These are phyloP conservation scores for Alternaria consortialis DNA, from an alignment of 2,329 filamentous ascomycete species.

Conservation along the genomic window DNA sequence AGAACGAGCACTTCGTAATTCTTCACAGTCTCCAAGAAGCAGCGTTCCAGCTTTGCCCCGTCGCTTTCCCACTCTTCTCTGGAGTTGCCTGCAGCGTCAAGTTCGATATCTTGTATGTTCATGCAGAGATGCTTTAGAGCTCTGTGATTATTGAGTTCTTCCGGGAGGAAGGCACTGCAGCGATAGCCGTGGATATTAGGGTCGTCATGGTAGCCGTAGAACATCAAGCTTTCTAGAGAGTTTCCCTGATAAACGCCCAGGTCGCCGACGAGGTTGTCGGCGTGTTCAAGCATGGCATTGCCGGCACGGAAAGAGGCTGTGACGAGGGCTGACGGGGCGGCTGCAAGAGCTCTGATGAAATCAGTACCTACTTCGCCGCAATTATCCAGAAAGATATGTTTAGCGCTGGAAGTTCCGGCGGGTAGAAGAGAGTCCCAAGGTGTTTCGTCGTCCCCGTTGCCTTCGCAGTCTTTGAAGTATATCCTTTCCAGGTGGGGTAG, in stretches of 20 bases:
- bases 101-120: neutral
- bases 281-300: constrained; percentile 1
- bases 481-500: constrained; percentile 16
- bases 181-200: neutral
- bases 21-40: neutral
- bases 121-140: neutral
- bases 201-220: constrained; percentile 13
- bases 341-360: neutral
- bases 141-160: constrained; percentile 9
- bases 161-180: constrained; percentile 7
- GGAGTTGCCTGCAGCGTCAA: neutral
- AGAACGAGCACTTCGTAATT: neutral
- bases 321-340: constrained; percentile 7
- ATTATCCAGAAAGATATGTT: constrained; percentile 23
- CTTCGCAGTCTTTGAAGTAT: constrained; percentile 13
- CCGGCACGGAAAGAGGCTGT: constrained; percentile 17
- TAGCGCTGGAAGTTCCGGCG: constrained; percentile 1
- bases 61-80: neutral
- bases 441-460: neutral
- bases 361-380: neutral
- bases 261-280: neutral
- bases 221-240: constrained; percentile 17
- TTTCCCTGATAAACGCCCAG: neutral
- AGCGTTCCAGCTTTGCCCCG: neutral
- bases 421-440: constrained; percentile 1